Evolutionary conservation across 805 yeast species (phyloP), one percentile per base, ranked within the genome.

Genomic region (Starmerella apis): DNA sequence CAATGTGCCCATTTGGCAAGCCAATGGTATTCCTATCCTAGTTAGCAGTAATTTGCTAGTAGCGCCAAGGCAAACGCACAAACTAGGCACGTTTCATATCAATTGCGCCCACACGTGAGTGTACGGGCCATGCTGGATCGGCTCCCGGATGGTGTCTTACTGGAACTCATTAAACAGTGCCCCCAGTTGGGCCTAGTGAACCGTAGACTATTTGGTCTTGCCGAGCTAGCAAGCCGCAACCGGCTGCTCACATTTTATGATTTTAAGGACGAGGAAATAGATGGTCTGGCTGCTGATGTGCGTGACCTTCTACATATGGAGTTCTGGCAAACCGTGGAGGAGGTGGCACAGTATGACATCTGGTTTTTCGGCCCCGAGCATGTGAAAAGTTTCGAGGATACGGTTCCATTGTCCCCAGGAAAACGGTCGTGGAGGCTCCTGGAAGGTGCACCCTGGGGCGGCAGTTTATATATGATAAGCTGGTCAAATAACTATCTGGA

Each of bases 301-400:
- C 36, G 44, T 2, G 36, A 48, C 19, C 32, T 52, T 5, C 49
- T 54, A n/a, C 53, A 52, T 9, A 36, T 56, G 25, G 38, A 48
- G 14, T 52, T 56, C n/a, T 57, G 59, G 59, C 49, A 38, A 4
- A 49, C 50, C 4, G 50, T 50, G n/a, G 56, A 57, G 19, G 47
- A 42, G 11, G 51, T 57, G 2, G 51, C 56, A 4, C 36, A 48
- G 24, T 45, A 49, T 27, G 59, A 57, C 42, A 49, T 51, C 38
- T 57, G 60, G 60, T 54, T 57, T 33, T 57, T 57, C 25, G 56
- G 50, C 18, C 55, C 60, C 6, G 57, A 56, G 38, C 56, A 53
- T 23, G 48, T 53, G 11, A 24, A 30, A 13, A 30, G 22, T 16
- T 30, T 31, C 14, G 18, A 37, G 6, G 46, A 27, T 32, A 33